A percentile compares a stretch with the other conserved stretches of the same genome.
Conservation (phyloP, 2,329 filamentous ascomycete genomes). For the Fusarium nanum region DNA sequence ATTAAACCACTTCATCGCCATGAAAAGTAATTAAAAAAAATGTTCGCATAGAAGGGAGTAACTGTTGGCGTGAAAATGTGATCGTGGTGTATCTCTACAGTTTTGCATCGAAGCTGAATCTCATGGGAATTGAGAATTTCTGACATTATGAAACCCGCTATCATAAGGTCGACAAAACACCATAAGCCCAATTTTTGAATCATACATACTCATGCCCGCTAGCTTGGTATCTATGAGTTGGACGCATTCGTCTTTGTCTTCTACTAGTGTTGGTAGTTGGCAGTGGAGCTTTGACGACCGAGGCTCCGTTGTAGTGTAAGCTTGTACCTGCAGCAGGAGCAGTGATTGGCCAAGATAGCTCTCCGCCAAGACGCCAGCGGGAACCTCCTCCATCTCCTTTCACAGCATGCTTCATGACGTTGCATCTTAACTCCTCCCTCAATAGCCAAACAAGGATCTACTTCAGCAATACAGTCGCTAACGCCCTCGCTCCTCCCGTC, state of each 20-base stretch:
- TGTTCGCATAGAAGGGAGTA: background rate
- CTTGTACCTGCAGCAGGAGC: slow-evolving; percentile 36
- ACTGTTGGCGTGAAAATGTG: background rate
- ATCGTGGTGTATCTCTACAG: background rate
- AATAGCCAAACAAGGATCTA: slow-evolving; percentile 29
- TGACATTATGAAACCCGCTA: background rate
- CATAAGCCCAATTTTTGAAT: background rate
- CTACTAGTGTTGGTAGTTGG: slow-evolving; percentile 18
- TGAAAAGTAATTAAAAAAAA: background rate
- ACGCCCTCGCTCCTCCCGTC: background rate
- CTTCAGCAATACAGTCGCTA: slow-evolving; percentile 23
- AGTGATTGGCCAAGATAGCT: slow-evolving; percentile 40
- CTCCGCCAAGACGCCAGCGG: slow-evolving; percentile 41
- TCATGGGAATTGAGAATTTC: background rate
- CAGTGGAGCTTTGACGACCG: slow-evolving; percentile 23
- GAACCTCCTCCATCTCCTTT: slow-evolving; percentile 49
- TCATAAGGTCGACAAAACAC: background rate
- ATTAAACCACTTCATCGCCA: background rate
- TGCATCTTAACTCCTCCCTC: slow-evolving; percentile 40
- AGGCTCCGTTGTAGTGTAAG: slow-evolving; percentile 24
- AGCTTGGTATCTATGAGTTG: background rate
- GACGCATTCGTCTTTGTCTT: slow-evolving; percentile 12
- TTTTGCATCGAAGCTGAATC: background rate
- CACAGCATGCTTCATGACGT: slow-evolving; percentile 45
- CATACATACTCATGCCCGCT: background rate